Conservation (phyloP, 805 yeast genomes). For the Ogataea ramenticola region DNA sequence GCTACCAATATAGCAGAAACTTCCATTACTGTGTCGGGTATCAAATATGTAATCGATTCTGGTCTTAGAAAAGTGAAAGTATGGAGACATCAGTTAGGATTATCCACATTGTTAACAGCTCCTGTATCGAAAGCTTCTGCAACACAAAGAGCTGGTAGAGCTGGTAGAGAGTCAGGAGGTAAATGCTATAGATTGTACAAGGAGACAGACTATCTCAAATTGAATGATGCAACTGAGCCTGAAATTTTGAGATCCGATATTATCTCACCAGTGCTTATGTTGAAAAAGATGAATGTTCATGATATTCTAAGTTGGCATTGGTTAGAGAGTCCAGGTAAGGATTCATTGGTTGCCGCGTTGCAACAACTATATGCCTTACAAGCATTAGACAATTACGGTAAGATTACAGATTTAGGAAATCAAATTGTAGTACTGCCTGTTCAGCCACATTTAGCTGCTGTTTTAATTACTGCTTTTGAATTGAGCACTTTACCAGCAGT, state of each 20-base stretch:
- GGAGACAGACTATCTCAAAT: conserved; percentile 55
- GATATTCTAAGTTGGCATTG: conserved; percentile 86
- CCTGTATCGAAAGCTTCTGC: conserved; percentile 95
- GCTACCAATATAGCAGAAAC: conserved; percentile 98
- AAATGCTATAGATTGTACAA: conserved; percentile 81
- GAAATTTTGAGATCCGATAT: conserved; percentile 86
- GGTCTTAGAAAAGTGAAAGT: conserved; percentile 91
- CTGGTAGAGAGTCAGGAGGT: conserved; percentile 96
- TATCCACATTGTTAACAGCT: conserved; percentile 86
- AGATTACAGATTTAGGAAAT: conserved; percentile 71
- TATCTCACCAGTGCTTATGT: conserved; percentile 73
- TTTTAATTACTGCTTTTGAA: conserved; percentile 63
- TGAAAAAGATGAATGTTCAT: conserved; percentile 76
- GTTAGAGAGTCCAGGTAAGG: conserved; percentile 85
- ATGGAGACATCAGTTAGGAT: conserved; percentile 88
- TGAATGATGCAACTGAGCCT: conserved; percentile 82
- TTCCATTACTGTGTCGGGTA: conserved; percentile 92
- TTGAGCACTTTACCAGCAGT: conserved; percentile 49
- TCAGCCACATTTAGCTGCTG: conserved; percentile 88
- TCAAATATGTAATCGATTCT: conserved; percentile 84
- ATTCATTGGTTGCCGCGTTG: conserved; percentile 68
- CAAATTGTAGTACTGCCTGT: conserved; percentile 86
- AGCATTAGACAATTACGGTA: conserved; percentile 72
- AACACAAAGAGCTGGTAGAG: conserved; percentile 93
- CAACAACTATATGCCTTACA: conserved; percentile 69